A percentile compares a stretch with the other conserved stretches of the same genome.
Conservation (phyloP, 2,329 filamentous ascomycete genomes). For the Aspergillus fischeri region DNA sequence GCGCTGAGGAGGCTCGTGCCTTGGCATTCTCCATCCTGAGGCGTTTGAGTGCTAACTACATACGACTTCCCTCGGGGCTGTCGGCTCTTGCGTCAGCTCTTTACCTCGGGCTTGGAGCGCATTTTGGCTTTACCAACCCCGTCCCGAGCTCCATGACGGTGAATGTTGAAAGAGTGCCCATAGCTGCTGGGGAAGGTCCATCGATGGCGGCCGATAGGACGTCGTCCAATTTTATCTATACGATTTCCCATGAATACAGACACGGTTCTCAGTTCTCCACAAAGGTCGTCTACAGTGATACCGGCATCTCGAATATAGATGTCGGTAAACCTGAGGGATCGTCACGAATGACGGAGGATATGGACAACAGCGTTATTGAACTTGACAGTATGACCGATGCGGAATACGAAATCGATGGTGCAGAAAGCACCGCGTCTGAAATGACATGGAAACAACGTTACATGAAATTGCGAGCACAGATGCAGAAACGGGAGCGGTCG, state of each 20-base stretch:
- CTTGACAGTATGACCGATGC: conserved; percentile 22
- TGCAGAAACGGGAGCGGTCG: conserved; percentile 36
- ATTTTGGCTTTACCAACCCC: conserved; percentile 27
- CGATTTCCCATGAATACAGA: conserved; percentile 25
- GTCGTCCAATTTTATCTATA: conserved; percentile 15
- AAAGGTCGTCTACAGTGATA: conserved; percentile 22
- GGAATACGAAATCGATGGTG: conserved; percentile 26
- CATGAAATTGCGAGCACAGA: conserved; percentile 33
- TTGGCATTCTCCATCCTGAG: conserved; percentile 30
- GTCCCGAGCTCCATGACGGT: conserved; percentile 24
- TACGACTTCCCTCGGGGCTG: conserved; percentile 20
- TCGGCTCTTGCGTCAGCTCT: conserved; percentile 28
- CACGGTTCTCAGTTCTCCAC: conserved; percentile 21
- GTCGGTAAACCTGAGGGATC: conserved; percentile 7
- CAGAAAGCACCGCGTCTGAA: conserved; percentile 20
- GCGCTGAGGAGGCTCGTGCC: conserved; percentile 26
- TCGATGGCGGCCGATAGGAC: conserved; percentile 6
- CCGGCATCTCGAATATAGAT: conserved; percentile 7
- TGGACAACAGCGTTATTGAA: conserved; percentile 14
- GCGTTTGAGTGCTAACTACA: conserved; percentile 27
- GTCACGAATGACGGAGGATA: conserved; percentile 5
- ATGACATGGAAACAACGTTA: conserved; percentile 40
- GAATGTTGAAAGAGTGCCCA: conserved; percentile 14
- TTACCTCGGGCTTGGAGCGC: conserved; percentile 34
- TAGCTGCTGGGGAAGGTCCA: conserved; percentile 2